Conservation (phyloP, 163 green algal species). For the Scenedesmus sp. region DNA sequence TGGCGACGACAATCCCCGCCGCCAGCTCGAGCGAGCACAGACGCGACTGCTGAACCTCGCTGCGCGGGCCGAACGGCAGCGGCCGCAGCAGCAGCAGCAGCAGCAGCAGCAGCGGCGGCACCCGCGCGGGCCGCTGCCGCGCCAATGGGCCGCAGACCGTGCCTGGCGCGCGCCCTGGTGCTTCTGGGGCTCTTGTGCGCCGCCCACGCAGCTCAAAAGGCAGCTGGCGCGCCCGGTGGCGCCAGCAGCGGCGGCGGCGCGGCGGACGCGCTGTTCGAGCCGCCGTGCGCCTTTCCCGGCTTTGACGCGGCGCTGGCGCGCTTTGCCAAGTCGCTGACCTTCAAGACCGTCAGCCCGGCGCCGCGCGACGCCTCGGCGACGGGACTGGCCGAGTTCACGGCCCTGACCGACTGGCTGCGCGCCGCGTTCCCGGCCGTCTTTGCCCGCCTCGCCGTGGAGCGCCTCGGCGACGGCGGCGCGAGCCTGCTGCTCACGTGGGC, state of each 20-base stretch:
- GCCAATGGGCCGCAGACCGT: too few relatives aligned
- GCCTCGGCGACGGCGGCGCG: conserved; percentile 23
- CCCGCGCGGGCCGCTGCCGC: neutral
- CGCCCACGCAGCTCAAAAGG: conserved; percentile 6
- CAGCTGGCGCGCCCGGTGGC: conserved; percentile 15
- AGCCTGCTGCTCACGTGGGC: conserved; percentile 60
- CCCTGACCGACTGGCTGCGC: too few relatives aligned
- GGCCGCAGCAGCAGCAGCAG: neutral
- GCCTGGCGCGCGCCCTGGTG: conserved; percentile 24
- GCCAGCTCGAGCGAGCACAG: neutral
- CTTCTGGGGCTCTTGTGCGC: conserved; percentile 32
- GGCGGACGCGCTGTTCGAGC: too few relatives aligned
- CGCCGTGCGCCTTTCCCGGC: too few relatives aligned
- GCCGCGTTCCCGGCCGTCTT: too few relatives aligned
- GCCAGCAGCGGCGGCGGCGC: neutral
- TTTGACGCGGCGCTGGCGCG: conserved; percentile 5
- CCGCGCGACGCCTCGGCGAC: too few relatives aligned
- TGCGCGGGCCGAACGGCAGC: too few relatives aligned
- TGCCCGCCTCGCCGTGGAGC: too few relatives aligned
- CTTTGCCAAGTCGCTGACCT: neutral
- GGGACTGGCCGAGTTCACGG: too few relatives aligned
- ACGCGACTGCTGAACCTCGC: neutral
- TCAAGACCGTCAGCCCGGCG: too few relatives aligned
- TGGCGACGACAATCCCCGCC: neutral
- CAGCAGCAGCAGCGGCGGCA: neutral